These are phyloP conservation scores for Naganishia onofrii DNA, from an alignment of 768 basidiomycete species.

Conservation along the genomic window DNA sequence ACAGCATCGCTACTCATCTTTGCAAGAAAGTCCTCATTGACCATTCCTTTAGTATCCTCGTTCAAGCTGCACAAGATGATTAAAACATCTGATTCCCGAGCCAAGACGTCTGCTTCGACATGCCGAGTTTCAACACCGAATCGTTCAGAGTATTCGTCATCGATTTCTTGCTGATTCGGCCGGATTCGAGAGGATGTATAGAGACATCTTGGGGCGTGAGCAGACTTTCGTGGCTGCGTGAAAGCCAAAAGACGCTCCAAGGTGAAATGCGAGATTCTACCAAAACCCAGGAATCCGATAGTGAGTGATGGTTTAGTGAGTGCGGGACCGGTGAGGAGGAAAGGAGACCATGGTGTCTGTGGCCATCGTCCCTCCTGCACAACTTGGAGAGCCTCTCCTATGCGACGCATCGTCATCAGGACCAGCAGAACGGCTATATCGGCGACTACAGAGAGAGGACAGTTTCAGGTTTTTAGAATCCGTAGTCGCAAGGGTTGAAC, in stretches of 20 bases:
- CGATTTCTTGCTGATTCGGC: conserved; percentile 43
- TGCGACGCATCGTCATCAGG: conserved; percentile 88
- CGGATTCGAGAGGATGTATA: conserved; percentile 43
- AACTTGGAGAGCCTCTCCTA: conserved; percentile 62
- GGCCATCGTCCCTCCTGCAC: conserved; percentile 84
- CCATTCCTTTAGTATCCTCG: conserved; percentile 65
- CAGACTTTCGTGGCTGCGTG: conserved; percentile 48
- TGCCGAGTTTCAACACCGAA: conserved; percentile 56
- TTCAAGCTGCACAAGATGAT: conserved; percentile 64
- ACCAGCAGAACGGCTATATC: conserved; percentile 86
- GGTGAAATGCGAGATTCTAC: conserved; percentile 84
- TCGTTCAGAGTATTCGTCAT: conserved; percentile 40
- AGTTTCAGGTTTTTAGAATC: not conserved
- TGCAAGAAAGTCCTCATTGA: conserved; percentile 68
- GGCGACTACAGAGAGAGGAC: conserved; percentile 63
- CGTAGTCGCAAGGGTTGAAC: not conserved
- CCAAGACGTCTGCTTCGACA: conserved; percentile 67
- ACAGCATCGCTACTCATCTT: conserved; percentile 83
- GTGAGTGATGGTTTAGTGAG: conserved; percentile 55
- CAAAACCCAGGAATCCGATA: conserved; percentile 89
- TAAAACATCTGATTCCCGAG: conserved; percentile 74
- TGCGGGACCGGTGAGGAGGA: conserved; percentile 70
- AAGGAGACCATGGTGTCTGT: conserved; percentile 72
- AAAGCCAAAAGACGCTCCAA: conserved; percentile 77
- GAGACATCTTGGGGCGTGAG: conserved; percentile 38